A percentile compares a stretch with the other conserved stretches of the same genome.
Evolutionary conservation across 1,284 basidiomycete species (phyloP).

Genomic region (Ganoderma lingzhi): DNA sequence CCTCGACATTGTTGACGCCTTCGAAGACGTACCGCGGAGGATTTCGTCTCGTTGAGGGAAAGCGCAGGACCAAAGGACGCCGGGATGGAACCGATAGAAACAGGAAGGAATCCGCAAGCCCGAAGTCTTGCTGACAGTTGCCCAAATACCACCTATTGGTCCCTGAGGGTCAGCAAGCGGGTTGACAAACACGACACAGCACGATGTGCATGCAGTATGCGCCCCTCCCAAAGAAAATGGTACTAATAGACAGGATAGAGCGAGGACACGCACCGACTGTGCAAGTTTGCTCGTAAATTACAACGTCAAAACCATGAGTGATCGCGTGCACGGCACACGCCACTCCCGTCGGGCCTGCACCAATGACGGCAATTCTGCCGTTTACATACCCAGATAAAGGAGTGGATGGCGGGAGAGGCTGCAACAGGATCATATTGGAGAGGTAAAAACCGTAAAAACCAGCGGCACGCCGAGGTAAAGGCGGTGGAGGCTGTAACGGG

Average conservation of each 20-base stretch:
- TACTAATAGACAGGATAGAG: no score
- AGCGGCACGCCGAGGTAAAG: no score
- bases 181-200: constrained; percentile 15
- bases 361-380: constrained; percentile 60
- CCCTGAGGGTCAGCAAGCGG: not conserved
- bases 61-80: constrained; percentile 48
- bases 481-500: no score
- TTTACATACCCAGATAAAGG: constrained; percentile 41
- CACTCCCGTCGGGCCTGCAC: constrained; percentile 60
- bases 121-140: constrained; percentile 65
- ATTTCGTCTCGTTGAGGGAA: constrained; percentile 69
- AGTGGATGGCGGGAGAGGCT: constrained; percentile 40
- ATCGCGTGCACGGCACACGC: constrained; percentile 60
- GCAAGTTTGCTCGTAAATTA: constrained; percentile 43
- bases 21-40: constrained; percentile 47
- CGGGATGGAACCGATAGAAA: constrained; percentile 63
- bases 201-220: constrained; percentile 17
- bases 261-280: constrained; percentile 25
- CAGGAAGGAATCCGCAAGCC: constrained; percentile 69
- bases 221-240: no score
- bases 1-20: not conserved
- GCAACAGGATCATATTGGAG: not conserved
- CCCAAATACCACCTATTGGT: constrained; percentile 63
- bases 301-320: constrained; percentile 63
- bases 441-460: no score